Base-by-base conservation (phyloP, 208 protist genomes). In the Trypanosoma boissoni region DNA sequence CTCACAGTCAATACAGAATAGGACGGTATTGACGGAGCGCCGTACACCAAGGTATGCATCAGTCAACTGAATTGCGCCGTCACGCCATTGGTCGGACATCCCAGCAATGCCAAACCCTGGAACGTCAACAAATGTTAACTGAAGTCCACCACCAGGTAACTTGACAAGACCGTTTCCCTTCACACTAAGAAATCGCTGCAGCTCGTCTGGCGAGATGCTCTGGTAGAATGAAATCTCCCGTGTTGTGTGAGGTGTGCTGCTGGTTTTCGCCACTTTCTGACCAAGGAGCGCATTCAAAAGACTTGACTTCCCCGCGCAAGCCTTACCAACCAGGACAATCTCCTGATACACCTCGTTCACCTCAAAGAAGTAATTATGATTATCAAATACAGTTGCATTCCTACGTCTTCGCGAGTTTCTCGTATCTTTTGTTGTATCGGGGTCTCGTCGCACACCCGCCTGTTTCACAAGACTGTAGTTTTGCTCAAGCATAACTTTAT, bases 291-390 rank as follows among this genome's bases (percentile, higher is more conserved):
- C 81, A 63, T 94, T 96, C 36, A 96, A 59, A 60, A 96, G 60
- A 26, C 72, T 86, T n/a, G 85, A 92, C 79, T 96, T 96, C 16
- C 90, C 90, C 2, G 86, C 82, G 53, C 78, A 86, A 12, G 90
- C 90, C 21, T 69, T 74, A 24, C 90, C 90, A 7, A 92, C 90
- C 9, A 96, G 42, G 0, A 86, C 90, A 42, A 96, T 84, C 59
- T 96, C 86, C 52, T 93, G 84, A 58, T 96, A 96, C 16, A 96
- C 61, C 32, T 96, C 80, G 57, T 91, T 92, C 18, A 96, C 73
- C 64, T 96, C 90, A 66, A 96, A 96, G 65, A 94, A 94, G 72
- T 86, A 94, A 64, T 80, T 87, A 68, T 94, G 83, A 58, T 89
- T 80, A 45, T 81, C 74, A 53, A 87, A 94, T 27, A 88, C 48